These are phyloP conservation scores for Linnemannia exigua DNA, from an alignment of 192 early-diverging fungal genomes.

Conservation along the genomic window DNA sequence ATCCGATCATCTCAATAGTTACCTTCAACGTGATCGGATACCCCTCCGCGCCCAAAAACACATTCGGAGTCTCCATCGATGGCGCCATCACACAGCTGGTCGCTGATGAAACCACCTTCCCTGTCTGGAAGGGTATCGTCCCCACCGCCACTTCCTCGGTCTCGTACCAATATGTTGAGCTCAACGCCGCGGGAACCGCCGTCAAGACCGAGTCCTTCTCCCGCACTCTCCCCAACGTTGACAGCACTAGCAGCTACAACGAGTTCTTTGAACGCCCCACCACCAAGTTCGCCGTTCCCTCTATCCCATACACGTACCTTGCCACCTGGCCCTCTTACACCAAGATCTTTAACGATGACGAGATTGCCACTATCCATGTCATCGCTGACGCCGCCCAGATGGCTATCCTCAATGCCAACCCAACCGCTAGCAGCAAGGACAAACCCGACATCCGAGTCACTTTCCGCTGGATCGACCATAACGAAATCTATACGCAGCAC, in stretches of 20 bases:
- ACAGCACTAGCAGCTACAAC: constrained; percentile 47
- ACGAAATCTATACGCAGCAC: constrained; percentile 30
- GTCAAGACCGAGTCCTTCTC: constrained; percentile 33
- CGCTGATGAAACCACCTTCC: constrained; percentile 18
- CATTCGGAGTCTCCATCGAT: constrained; percentile 36
- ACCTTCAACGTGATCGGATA: constrained; percentile 43
- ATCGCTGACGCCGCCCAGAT: constrained; percentile 37
- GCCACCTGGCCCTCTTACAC: constrained; percentile 30
- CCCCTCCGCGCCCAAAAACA: not conserved
- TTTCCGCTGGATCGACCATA: constrained; percentile 50
- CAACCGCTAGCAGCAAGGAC: not conserved
- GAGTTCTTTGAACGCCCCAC: constrained; percentile 62
- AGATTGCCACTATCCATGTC: constrained; percentile 52
- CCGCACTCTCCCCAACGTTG: constrained; percentile 9
- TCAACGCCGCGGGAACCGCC: constrained; percentile 10
- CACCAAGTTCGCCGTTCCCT: constrained; percentile 55
- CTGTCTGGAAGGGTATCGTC: constrained; percentile 28
- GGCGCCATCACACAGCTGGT: constrained; percentile 26
- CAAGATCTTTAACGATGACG: constrained; percentile 55
- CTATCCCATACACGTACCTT: constrained; percentile 56
- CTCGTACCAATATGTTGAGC: constrained; percentile 31
- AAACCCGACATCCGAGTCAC: constrained; percentile 26
- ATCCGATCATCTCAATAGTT: constrained; percentile 16
- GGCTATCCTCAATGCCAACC: constrained; percentile 35
- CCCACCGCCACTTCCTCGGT: constrained; percentile 12